Evolutionary conservation across 1,284 basidiomycete genomes (phyloP).

Genomic region (Calocybe gambosa): DNA sequence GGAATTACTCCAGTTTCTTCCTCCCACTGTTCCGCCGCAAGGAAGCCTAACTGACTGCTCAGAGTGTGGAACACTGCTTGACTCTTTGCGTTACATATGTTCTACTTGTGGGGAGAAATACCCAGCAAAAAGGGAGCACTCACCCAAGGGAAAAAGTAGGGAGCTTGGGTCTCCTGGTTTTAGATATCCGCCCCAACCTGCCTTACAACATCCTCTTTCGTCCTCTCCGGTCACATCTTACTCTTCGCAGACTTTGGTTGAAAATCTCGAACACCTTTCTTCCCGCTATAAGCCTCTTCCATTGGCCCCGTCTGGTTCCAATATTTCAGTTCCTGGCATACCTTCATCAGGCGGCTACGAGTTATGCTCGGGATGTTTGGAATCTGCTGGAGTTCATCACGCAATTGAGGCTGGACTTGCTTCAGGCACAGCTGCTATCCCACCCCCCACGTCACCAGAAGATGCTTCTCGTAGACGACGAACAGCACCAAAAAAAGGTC

Average conservation of each 20-base stretch:
- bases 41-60: conserved; percentile 75
- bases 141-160: conserved; percentile 23
- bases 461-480: conserved; percentile 54
- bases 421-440: conserved; percentile 40
- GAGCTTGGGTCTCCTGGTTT: conserved; percentile 13
- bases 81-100: conserved; percentile 82
- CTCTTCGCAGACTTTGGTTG: conserved; percentile 33
- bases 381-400: conserved; percentile 70
- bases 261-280: conserved; percentile 20
- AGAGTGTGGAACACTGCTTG: conserved; percentile 66
- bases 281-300: conserved; percentile 32
- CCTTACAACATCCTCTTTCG: conserved; percentile 17
- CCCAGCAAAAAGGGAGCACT: conserved; percentile 22
- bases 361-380: conserved; percentile 75
- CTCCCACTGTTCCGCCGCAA: conserved; percentile 46
- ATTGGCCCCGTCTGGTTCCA: conserved; percentile 26
- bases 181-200: conserved; percentile 20
- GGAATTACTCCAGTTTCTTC: conserved; percentile 51
- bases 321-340: conserved; percentile 12
- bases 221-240: conserved; percentile 31
- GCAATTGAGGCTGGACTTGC: conserved; percentile 54
- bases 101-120: conserved; percentile 77
- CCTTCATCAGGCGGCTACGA: conserved; percentile 57
- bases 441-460: conserved; percentile 40
- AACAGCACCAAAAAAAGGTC: conserved; percentile 64